Conservation (phyloP, 2,329 filamentous ascomycete species). For the Colletotrichum tofieldiae region DNA sequence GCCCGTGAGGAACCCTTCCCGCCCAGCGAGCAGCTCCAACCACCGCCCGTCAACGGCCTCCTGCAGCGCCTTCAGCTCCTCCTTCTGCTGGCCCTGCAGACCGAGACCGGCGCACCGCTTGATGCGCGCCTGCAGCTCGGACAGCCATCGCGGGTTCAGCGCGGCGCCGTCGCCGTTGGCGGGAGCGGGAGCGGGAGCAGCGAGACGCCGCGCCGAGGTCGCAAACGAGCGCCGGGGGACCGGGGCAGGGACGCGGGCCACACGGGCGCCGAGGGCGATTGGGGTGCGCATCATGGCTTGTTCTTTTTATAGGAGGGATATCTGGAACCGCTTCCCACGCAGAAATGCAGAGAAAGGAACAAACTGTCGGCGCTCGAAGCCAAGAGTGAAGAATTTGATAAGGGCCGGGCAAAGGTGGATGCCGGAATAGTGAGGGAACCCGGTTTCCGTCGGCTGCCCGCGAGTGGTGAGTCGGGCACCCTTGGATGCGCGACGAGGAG, state of each 20-base stretch:
- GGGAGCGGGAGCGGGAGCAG: background rate
- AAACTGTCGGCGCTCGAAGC: background rate
- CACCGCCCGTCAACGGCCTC: conserved; percentile 63
- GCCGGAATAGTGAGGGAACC: conserved; percentile 22
- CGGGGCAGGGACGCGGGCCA: background rate
- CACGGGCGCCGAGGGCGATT: conserved; percentile 16
- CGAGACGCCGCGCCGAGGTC: conserved; percentile 18
- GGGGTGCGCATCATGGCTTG: conserved; percentile 2
- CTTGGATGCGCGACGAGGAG: background rate
- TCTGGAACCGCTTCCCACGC: background rate
- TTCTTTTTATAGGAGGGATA: background rate
- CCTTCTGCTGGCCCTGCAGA: conserved; percentile 8
- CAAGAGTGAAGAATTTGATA: conserved; percentile 13
- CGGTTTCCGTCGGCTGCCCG: conserved; percentile 35
- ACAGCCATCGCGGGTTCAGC: conserved; percentile 49
- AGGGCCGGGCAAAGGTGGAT: conserved; percentile 9
- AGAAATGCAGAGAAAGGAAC: background rate
- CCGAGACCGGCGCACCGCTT: conserved; percentile 24
- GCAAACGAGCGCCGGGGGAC: conserved; percentile 19
- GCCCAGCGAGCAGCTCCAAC: conserved; percentile 80
- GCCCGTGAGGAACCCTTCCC: conserved; percentile 81
- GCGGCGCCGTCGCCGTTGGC: background rate
- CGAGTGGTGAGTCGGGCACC: background rate
- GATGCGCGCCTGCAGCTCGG: conserved; percentile 47
- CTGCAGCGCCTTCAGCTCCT: conserved; percentile 27